Evolutionary conservation across 1,284 basidiomycete species (phyloP).

Genomic region (Hypsizygus ulmarius): DNA sequence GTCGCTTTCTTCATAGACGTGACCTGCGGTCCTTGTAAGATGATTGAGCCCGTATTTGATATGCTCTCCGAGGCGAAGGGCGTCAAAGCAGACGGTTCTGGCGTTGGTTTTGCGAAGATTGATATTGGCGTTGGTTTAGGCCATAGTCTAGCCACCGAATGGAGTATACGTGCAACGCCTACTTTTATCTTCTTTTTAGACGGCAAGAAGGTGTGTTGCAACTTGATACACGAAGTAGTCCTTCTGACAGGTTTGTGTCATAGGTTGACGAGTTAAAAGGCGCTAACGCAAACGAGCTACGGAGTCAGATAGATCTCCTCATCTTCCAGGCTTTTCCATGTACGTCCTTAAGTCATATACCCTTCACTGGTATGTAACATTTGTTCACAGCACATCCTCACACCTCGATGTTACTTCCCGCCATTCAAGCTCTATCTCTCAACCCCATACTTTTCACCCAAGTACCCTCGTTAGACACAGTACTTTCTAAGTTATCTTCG

Average conservation of each 20-base stretch:
- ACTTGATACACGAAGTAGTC: background rate
- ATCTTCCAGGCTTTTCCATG: constrained; percentile 76
- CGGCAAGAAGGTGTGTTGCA: constrained; percentile 61
- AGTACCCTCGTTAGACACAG: constrained; percentile 65
- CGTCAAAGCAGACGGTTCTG: constrained; percentile 32
- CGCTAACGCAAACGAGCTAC: constrained; percentile 62
- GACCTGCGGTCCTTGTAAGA: constrained; percentile 45
- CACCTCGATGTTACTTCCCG: constrained; percentile 56
- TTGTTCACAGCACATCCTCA: constrained; percentile 71
- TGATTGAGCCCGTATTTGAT: constrained; percentile 48
- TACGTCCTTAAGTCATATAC: constrained; percentile 37
- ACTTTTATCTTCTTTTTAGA: constrained; percentile 84
- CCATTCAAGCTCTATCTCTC: constrained; percentile 62
- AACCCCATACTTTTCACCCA: constrained; percentile 77
- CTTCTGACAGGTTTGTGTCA: background rate
- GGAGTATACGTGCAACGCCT: constrained; percentile 75
- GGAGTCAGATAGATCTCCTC: constrained; percentile 68
- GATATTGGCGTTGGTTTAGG: constrained; percentile 73
- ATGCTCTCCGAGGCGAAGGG: constrained; percentile 45
- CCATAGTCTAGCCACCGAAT: constrained; percentile 56
- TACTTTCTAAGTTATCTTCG: constrained; percentile 60
- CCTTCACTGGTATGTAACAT: constrained; percentile 1
- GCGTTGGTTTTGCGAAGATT: constrained; percentile 75
- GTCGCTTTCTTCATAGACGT: constrained; percentile 46
- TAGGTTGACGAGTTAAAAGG: constrained; percentile 75